phyloP scores from a whole-genome alignment of 2,329 filamentous ascomycete species.

The Penicillium sp. region DNA sequence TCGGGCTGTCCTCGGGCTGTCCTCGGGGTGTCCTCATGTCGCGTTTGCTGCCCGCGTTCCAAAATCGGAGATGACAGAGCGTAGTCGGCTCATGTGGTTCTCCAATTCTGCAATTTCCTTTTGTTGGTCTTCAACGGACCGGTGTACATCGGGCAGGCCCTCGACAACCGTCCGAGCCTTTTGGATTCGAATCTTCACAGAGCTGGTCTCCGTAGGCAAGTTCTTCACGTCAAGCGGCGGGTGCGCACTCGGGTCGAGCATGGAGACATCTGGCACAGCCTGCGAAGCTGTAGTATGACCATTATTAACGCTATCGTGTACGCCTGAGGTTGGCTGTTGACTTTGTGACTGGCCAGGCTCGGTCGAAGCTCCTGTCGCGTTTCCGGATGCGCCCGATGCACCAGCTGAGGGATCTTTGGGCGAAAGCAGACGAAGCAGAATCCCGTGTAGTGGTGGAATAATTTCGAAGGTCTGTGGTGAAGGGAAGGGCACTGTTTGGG shows the following conservation, averaged over 20 bases:
- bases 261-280: conserved; percentile 26
- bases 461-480: conserved; percentile 83
- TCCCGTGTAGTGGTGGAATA: conserved; percentile 75
- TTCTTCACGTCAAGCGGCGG: conserved; percentile 69
- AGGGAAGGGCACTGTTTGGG: conserved; percentile 59
- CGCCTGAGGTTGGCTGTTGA: conserved; percentile 29
- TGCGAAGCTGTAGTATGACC: conserved; percentile 27
- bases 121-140: conserved; percentile 47
- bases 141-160: conserved; percentile 46
- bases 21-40: background rate
- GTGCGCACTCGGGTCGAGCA: conserved; percentile 30
- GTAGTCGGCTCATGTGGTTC: conserved; percentile 40
- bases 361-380: conserved; percentile 28
- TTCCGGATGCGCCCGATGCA: conserved; percentile 20
- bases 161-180: conserved; percentile 62
- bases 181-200: conserved; percentile 80
- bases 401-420: conserved; percentile 43
- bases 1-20: background rate
- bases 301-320: conserved; percentile 22
- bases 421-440: conserved; percentile 72
- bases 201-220: conserved; percentile 74
- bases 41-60: conserved; percentile 32
- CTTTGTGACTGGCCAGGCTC: conserved; percentile 25
- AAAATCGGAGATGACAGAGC: conserved; percentile 44
- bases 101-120: conserved; percentile 46